A percentile compares a stretch with the other conserved stretches of the same genome.
phyloP scores from a whole-genome alignment of 208 protist genomes.

The Trypanosoma cruzi region DNA sequence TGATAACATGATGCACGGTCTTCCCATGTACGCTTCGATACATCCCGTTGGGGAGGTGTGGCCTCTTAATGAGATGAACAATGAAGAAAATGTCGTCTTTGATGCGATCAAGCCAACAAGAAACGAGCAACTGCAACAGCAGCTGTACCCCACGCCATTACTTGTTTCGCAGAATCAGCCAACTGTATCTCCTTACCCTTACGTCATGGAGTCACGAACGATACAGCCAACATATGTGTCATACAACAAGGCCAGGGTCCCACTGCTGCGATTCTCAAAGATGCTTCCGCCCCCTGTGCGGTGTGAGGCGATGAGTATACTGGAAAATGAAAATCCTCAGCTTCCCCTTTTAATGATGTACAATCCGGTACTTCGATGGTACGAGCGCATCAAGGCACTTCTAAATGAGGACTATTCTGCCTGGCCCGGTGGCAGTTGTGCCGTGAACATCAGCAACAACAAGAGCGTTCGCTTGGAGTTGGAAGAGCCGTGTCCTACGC shows the following conservation, averaged over 20 bases:
- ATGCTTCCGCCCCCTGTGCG: conserved; percentile 18
- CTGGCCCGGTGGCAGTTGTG: not conserved
- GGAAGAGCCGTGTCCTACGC: conserved; percentile 23
- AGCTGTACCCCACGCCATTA: too few species aligned
- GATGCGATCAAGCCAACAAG: too few species aligned
- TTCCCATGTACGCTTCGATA: too few species aligned
- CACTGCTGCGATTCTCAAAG: conserved; percentile 7
- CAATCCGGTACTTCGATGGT: not conserved
- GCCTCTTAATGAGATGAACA: too few species aligned
- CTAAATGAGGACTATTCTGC: not conserved
- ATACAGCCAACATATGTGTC: not conserved
- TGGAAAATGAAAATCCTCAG: not conserved
- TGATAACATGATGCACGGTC: too few species aligned
- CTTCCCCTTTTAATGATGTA: not conserved
- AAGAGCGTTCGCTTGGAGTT: not conserved
- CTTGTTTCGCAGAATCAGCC: too few species aligned
- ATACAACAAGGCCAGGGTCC: not conserved
- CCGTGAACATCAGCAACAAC: not conserved
- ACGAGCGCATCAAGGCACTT: not conserved
- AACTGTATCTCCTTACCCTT: too few species aligned
- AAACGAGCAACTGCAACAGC: too few species aligned
- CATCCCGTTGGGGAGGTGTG: too few species aligned
- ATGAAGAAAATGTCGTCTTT: too few species aligned
- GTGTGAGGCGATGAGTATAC: not conserved
- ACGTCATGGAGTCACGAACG: too few species aligned